Percentiles rank a stretch among this genome's conserved stretches.
phyloP scores from a whole-genome alignment of 306 rosid species.

The Mimosa bimucronata region DNA sequence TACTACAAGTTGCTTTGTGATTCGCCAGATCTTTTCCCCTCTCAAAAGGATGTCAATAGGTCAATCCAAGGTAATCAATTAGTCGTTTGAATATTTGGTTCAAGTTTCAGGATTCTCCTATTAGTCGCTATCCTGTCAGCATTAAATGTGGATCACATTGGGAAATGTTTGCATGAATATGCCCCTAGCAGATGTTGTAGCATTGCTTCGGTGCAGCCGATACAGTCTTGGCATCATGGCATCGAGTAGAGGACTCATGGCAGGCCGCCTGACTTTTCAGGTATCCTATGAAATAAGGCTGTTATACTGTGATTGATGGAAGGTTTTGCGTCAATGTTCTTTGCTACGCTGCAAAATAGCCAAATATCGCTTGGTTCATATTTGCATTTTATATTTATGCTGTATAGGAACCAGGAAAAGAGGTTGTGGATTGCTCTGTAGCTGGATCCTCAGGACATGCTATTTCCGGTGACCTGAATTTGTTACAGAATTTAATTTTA shows the following conservation, averaged over 20 bases:
- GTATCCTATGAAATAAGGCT: slow-evolving; percentile 33
- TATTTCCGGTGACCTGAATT: slow-evolving; percentile 77
- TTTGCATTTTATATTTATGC: slow-evolving; percentile 1
- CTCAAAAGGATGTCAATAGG: slow-evolving; percentile 78
- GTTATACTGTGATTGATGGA: background rate
- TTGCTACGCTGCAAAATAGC: slow-evolving; percentile 22
- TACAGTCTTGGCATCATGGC: slow-evolving; percentile 97
- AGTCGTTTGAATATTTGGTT: slow-evolving; percentile 10
- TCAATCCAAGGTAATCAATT: slow-evolving; percentile 75
- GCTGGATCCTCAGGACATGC: slow-evolving; percentile 81
- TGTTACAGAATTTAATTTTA: slow-evolving; percentile 55
- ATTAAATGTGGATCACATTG: too few relatives aligned
- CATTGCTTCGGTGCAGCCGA: slow-evolving; percentile 89
- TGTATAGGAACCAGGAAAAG: slow-evolving; percentile 77
- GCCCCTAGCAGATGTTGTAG: slow-evolving; percentile 67
- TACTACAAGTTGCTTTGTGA: slow-evolving; percentile 81
- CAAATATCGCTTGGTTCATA: slow-evolving; percentile 1
- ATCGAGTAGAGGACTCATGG: slow-evolving; percentile 82
- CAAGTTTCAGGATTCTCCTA: background rate
- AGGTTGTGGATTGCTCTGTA: slow-evolving; percentile 69
- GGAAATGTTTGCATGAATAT: background rate
- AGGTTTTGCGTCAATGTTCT: slow-evolving; percentile 13
- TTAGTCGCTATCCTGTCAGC: too few relatives aligned
- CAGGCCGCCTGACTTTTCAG: slow-evolving; percentile 79
- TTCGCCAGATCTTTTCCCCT: slow-evolving; percentile 71